A percentile compares a stretch with the other conserved stretches of the same genome.
These are phyloP conservation scores for Arachis hypogaea DNA, from an alignment of 306 rosid species.

Conservation along the genomic window DNA sequence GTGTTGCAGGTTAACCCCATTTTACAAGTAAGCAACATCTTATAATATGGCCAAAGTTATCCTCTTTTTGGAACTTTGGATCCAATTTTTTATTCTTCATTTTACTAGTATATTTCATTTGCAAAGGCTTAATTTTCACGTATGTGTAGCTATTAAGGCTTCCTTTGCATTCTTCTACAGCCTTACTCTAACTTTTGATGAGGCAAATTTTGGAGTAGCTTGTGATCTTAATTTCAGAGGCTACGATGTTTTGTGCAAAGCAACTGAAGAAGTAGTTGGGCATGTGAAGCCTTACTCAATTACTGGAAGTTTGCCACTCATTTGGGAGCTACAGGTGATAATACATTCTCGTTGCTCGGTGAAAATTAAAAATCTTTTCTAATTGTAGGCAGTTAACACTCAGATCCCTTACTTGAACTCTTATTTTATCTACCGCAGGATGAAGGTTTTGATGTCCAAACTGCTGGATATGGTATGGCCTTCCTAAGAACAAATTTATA, in stretches of 20 bases:
- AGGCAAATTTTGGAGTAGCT: constrained; percentile 78
- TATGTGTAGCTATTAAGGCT: constrained; percentile 2
- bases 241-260: constrained; percentile 79
- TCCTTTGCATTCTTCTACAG: constrained; percentile 46
- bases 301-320: constrained; percentile 88
- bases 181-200: constrained; percentile 68
- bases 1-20: constrained; percentile 85
- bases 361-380: not conserved
- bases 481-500: constrained; percentile 7
- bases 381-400: not conserved
- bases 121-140: constrained; percentile 2
- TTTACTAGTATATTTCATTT: constrained; percentile 27
- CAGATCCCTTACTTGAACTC: constrained; percentile 22
- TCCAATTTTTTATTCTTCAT: constrained; percentile 27
- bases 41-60: constrained; percentile 30
- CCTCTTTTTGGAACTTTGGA: constrained; percentile 27
- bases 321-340: constrained; percentile 88
- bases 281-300: constrained; percentile 88
- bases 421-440: constrained; percentile 53
- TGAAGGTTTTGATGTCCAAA: constrained; percentile 93
- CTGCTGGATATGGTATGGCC: constrained; percentile 78
- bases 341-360: constrained; percentile 8
- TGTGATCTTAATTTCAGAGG: constrained; percentile 85
- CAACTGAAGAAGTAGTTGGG: constrained; percentile 95
- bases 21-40: constrained; percentile 76